These are phyloP conservation scores for Eustoma russellianum DNA, from an alignment of 257 asterid species.

Conservation along the genomic window DNA sequence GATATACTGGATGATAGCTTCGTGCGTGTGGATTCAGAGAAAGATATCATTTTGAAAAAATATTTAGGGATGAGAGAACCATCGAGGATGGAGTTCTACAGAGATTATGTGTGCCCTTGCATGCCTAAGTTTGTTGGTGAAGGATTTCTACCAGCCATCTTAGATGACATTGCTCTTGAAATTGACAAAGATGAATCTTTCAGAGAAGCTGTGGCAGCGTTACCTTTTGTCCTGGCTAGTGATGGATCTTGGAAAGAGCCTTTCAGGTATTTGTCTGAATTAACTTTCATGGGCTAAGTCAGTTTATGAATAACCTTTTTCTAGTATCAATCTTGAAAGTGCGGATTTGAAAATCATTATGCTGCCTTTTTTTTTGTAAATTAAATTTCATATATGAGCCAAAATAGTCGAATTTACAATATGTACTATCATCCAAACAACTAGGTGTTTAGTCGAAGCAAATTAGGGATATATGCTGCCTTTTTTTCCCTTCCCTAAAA, in stretches of 20 bases:
- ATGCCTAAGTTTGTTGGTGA: conserved; percentile 52
- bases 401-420: too few relatives aligned
- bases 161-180: conserved; percentile 48
- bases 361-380: too few relatives aligned
- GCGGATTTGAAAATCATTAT: too few relatives aligned
- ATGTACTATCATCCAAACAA: too few relatives aligned
- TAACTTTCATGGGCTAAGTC: neutral
- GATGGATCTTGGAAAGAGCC: conserved; percentile 89
- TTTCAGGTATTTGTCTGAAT: conserved; percentile 43
- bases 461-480: too few relatives aligned
- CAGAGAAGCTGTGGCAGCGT: conserved; percentile 43
- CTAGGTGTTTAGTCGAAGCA: too few relatives aligned
- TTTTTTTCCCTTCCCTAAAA: too few relatives aligned
- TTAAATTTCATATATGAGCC: too few relatives aligned
- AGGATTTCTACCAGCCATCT: conserved; percentile 47
- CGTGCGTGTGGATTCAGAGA: conserved; percentile 71
- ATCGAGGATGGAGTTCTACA: conserved; percentile 55
- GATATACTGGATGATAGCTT: conserved; percentile 72
- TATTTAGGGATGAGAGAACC: conserved; percentile 68
- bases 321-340: too few relatives aligned
- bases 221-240: conserved; percentile 62
- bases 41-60: conserved; percentile 54
- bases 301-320: neutral
- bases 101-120: conserved; percentile 54
- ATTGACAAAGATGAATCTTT: conserved; percentile 61